These are phyloP conservation scores for Cyberlindnera mycetangii DNA, from an alignment of 805 yeast genomes.

Conservation along the genomic window DNA sequence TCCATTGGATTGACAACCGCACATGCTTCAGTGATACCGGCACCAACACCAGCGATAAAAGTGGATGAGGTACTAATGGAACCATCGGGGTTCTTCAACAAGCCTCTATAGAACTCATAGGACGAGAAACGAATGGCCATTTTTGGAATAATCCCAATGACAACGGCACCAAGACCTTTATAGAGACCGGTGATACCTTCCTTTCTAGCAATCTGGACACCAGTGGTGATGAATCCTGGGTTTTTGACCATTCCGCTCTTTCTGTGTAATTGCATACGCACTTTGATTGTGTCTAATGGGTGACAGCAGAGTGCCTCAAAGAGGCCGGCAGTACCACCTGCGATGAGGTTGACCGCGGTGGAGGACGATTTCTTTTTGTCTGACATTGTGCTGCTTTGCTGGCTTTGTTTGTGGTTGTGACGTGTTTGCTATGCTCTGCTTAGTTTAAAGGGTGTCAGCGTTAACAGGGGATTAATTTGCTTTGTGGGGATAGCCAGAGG, in stretches of 20 bases:
- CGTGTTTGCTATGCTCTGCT: too few species aligned
- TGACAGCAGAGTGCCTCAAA: slow-evolving; percentile 98
- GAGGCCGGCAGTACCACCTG: slow-evolving; percentile 97
- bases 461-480: too few species aligned
- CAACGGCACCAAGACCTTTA: slow-evolving; percentile 96
- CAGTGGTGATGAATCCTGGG: slow-evolving; percentile 86
- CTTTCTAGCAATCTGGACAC: slow-evolving; percentile 67
- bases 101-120: slow-evolving; percentile 80
- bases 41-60: slow-evolving; percentile 92
- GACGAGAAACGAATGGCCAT: slow-evolving; percentile 97
- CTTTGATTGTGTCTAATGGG: slow-evolving; percentile 97
- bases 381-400: slow-evolving; percentile 19
- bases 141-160: slow-evolving; percentile 95
- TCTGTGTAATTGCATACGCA: slow-evolving; percentile 89
- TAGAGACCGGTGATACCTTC: slow-evolving; percentile 86
- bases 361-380: slow-evolving; percentile 34
- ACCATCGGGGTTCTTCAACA: slow-evolving; percentile 62
- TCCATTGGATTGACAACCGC: slow-evolving; percentile 96
- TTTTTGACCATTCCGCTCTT: slow-evolving; percentile 64
- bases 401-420: too few species aligned
- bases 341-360: slow-evolving; percentile 66
- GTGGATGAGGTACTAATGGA: slow-evolving; percentile 69
- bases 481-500: too few species aligned
- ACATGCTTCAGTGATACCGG: slow-evolving; percentile 96
- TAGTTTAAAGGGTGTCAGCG: too few species aligned